Percentiles rank a stretch among this genome's conserved stretches.
Conservation (phyloP, 1,284 basidiomycete genomes). For the Cystobasidium slooffiae region DNA sequence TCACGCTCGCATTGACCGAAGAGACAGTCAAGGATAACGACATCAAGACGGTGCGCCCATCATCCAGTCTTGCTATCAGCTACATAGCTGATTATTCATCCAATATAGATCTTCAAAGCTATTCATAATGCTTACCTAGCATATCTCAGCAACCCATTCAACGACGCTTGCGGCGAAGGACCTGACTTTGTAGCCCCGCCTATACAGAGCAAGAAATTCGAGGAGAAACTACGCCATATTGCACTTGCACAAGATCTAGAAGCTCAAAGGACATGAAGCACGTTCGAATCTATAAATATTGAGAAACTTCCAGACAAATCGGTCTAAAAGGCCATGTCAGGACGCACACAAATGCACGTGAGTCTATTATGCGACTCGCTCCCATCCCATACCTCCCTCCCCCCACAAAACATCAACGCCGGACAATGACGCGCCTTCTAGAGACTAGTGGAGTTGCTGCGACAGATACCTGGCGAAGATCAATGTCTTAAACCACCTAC, state of each 20-base stretch:
- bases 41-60: conserved; percentile 52
- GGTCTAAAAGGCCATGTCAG: no score
- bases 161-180: conserved; percentile 46
- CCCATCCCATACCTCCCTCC: neutral
- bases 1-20: conserved; percentile 55
- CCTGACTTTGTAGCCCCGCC: conserved; percentile 34
- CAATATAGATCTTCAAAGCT: conserved; percentile 55
- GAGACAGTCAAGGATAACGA: conserved; percentile 56
- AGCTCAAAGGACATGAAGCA: neutral
- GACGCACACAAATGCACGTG: no score
- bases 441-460: conserved; percentile 36
- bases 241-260: conserved; percentile 41
- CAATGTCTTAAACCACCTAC: neutral
- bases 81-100: neutral
- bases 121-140: conserved; percentile 56
- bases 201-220: conserved; percentile 40
- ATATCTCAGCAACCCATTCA: conserved; percentile 57
- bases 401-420: neutral
- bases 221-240: conserved; percentile 47
- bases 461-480: conserved; percentile 44
- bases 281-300: no score
- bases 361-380: neutral
- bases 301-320: no score
- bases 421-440: conserved; percentile 40
- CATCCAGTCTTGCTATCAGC: neutral